phyloP scores from a whole-genome alignment of 2,329 filamentous ascomycete genomes.

The Akanthomyces muscarius region DNA sequence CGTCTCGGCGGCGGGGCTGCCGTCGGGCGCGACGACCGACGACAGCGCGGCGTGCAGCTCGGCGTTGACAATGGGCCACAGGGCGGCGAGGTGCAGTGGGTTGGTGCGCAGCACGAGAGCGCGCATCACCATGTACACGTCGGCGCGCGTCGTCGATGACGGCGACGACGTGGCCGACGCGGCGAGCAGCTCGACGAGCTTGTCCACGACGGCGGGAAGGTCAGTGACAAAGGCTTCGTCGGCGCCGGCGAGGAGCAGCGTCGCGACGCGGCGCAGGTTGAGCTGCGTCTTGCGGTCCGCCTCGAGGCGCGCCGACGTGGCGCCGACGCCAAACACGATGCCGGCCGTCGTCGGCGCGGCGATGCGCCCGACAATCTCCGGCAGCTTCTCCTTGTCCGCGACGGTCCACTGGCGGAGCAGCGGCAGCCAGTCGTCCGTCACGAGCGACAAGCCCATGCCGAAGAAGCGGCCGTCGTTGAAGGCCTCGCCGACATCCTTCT shows the following conservation, averaged over 20 bases:
- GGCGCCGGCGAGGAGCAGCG: slow-evolving; percentile 71
- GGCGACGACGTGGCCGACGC: slow-evolving; percentile 87
- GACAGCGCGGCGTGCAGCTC: slow-evolving; percentile 79
- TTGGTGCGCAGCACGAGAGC: slow-evolving; percentile 77
- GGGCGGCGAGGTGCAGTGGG: slow-evolving; percentile 70
- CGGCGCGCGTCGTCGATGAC: slow-evolving; percentile 81
- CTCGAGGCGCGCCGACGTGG: slow-evolving; percentile 87
- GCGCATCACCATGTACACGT: slow-evolving; percentile 84
- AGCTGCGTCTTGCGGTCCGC: slow-evolving; percentile 90
- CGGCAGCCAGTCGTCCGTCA: slow-evolving; percentile 74
- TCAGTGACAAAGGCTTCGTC: slow-evolving; percentile 78
- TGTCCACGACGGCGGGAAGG: slow-evolving; percentile 69
- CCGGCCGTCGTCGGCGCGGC: slow-evolving; percentile 85
- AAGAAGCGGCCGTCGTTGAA: slow-evolving; percentile 92
- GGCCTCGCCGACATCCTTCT: slow-evolving; percentile 84
- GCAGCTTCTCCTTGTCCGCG: slow-evolving; percentile 81
- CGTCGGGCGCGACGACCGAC: slow-evolving; percentile 65
- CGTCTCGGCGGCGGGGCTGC: slow-evolving; percentile 60
- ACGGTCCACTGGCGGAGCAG: slow-evolving; percentile 80
- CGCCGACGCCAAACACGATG: slow-evolving; percentile 97
- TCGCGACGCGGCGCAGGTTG: slow-evolving; percentile 76
- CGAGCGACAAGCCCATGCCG: slow-evolving; percentile 59
- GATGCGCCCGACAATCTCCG: slow-evolving; percentile 74
- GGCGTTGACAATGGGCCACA: slow-evolving; percentile 87
- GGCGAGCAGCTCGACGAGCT: slow-evolving; percentile 77